Conservation (phyloP, 2,329 filamentous ascomycete species). For the Aspergillus sp. region DNA sequence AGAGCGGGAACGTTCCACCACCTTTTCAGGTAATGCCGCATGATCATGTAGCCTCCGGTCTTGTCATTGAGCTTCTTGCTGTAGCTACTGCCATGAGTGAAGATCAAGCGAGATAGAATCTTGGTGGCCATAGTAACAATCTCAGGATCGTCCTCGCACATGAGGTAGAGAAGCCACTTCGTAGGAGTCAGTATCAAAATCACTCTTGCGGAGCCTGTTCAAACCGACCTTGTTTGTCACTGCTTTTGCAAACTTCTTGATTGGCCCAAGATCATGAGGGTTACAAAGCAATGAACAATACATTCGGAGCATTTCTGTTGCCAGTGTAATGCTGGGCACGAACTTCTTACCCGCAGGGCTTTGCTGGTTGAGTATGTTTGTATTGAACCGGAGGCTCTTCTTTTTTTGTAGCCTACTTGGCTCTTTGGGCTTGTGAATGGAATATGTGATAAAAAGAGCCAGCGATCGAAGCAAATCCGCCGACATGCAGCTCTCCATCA, state of each 20-base stretch:
- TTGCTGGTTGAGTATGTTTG: slow-evolving; percentile 26
- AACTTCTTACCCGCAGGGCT: slow-evolving; percentile 35
- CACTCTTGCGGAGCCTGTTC: background rate
- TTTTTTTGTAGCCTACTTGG: slow-evolving; percentile 43
- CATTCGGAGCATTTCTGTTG: slow-evolving; percentile 71
- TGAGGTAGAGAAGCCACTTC: slow-evolving; percentile 86
- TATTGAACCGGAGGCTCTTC: slow-evolving; percentile 42
- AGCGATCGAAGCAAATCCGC: slow-evolving; percentile 83
- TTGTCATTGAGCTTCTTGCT: slow-evolving; percentile 83
- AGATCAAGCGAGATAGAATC: slow-evolving; percentile 78
- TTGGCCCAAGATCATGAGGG: slow-evolving; percentile 63
- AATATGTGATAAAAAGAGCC: slow-evolving; percentile 89
- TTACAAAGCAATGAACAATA: slow-evolving; percentile 78
- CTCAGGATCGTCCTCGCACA: slow-evolving; percentile 81
- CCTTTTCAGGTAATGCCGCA: slow-evolving; percentile 75
- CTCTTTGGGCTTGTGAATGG: slow-evolving; percentile 66
- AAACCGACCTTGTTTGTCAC: slow-evolving; percentile 84
- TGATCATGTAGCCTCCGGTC: slow-evolving; percentile 81
- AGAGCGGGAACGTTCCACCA: slow-evolving; percentile 86
- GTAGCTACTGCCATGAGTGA: slow-evolving; percentile 78
- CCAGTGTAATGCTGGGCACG: slow-evolving; percentile 66
- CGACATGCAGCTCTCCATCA: slow-evolving; percentile 78
- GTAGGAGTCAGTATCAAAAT: slow-evolving; percentile 9
- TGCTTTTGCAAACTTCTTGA: slow-evolving; percentile 86
- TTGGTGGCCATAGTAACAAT: slow-evolving; percentile 78